Percentiles rank a stretch among this genome's conserved stretches.
These are phyloP conservation scores for Aspergillus sp. DNA, from an alignment of 2,329 filamentous ascomycete species.

Conservation along the genomic window DNA sequence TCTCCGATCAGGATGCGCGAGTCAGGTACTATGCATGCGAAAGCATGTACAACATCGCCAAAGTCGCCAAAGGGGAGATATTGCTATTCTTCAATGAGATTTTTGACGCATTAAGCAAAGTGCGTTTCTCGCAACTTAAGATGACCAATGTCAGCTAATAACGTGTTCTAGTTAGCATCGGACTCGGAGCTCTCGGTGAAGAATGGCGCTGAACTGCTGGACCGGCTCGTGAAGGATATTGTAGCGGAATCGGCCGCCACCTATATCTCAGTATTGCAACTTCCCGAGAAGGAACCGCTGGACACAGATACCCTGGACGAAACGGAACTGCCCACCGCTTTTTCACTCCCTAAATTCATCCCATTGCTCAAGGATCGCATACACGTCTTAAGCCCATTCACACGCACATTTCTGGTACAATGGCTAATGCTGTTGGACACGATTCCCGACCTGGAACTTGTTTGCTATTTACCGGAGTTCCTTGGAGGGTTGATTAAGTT, in stretches of 20 bases:
- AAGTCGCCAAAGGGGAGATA: slow-evolving; percentile 96
- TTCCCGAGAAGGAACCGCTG: slow-evolving; percentile 43
- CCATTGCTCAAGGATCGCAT: slow-evolving; percentile 90
- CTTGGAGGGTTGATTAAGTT: slow-evolving; percentile 84
- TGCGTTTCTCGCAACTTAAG: slow-evolving; percentile 33
- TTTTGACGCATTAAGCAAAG: slow-evolving; percentile 95
- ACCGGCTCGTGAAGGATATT: slow-evolving; percentile 92
- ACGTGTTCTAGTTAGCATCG: slow-evolving; percentile 63
- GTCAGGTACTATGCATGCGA: slow-evolving; percentile 98
- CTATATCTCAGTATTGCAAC: slow-evolving; percentile 81
- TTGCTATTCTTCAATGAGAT: slow-evolving; percentile 97
- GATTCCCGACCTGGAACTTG: slow-evolving; percentile 91
- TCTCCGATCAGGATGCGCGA: slow-evolving; percentile 93
- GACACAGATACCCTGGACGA: slow-evolving; percentile 33
- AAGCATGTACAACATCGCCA: slow-evolving; percentile 99
- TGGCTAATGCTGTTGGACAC: slow-evolving; percentile 95
- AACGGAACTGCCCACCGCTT: slow-evolving; percentile 66
- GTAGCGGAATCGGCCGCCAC: slow-evolving; percentile 90
- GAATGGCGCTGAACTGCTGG: slow-evolving; percentile 90
- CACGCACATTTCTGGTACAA: slow-evolving; percentile 85
- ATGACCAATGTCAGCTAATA: slow-evolving; percentile 7
- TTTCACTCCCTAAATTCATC: slow-evolving; percentile 84
- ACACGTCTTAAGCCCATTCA: slow-evolving; percentile 88
- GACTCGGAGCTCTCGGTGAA: slow-evolving; percentile 96
- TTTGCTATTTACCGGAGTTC: slow-evolving; percentile 86